phyloP scores from a whole-genome alignment of 495 filamentous ascomycete species.

The Neurospora sp. region DNA sequence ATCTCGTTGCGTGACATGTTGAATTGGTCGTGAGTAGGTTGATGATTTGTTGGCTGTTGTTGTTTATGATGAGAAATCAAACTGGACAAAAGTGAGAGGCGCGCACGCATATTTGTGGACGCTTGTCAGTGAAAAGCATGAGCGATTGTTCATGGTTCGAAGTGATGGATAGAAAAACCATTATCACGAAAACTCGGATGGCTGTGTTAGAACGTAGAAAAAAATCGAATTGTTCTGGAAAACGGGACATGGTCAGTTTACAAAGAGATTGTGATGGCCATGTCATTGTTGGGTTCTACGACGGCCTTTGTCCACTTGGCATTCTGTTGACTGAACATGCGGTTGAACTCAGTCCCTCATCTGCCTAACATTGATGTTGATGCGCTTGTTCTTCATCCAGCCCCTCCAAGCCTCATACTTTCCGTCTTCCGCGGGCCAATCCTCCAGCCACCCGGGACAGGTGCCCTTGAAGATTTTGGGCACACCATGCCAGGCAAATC shows the following conservation, averaged over 20 bases:
- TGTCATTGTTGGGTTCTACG: not conserved
- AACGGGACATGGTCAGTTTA: not conserved
- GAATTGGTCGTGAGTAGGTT: not conserved
- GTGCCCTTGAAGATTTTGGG: conserved; percentile 68
- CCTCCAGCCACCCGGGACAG: conserved; percentile 61
- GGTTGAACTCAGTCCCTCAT: conserved; percentile 51
- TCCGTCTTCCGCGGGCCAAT: conserved; percentile 59
- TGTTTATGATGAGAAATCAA: not conserved
- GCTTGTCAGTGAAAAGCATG: not conserved
- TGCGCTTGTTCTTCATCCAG: conserved; percentile 77
- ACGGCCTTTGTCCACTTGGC: not conserved
- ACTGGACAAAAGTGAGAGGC: not conserved
- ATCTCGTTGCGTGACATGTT: not conserved
- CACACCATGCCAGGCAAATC: conserved; percentile 92
- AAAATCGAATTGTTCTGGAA: not conserved
- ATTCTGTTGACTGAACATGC: not conserved
- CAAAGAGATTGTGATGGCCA: not conserved
- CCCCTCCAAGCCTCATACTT: conserved; percentile 58
- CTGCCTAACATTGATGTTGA: conserved; percentile 88
- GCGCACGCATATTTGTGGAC: not conserved
- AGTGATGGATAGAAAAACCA: not conserved
- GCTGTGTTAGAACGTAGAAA: not conserved
- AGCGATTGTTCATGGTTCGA: not conserved
- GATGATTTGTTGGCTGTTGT: too few species aligned
- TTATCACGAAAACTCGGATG: not conserved